Evolutionary conservation across 148 eudicot genomes (phyloP), one percentile per base, ranked within the genome.

Genomic region (Cornus controversa): DNA sequence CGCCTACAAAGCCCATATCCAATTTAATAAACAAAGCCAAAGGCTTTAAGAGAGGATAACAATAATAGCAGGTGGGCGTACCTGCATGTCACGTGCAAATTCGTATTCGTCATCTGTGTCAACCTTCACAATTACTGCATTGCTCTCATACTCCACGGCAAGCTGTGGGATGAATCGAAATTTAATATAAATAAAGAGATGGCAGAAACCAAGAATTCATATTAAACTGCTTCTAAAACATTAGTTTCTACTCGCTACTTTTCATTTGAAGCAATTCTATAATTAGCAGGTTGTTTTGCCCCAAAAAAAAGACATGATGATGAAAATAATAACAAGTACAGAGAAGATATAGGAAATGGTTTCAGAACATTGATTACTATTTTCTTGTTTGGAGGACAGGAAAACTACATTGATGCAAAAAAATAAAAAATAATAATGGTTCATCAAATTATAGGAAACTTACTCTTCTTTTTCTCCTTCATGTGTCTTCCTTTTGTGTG

Each of bases 51-150:
- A 69, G 24, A 62, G 10, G 23, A 36, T n/a, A 36, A 66, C 6
- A 47, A 77, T 50, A 62, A 58, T 22, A 10, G 15, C 62, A 78
- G 64, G 28, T 15, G 26, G 75, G 71, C 60, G 75, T 86, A 91
- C 98, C 99, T 93, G 98, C 99, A 96, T 96, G 77, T 96, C 95
- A 64, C 83, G 92, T 47, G 99, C 93, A 80, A 96, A 96, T 84
- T 93, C 94, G 73, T 91, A 93, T 85, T 96, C 99, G 66, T 96
- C 95, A 80, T 96, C 99, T 2, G 99, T 96, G 82, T 96, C 93
- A 64, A 96, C 98, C 86, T 96, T 96, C 78, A 96, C 91, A 37
- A 96, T 89, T 58, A 89, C 10, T 54, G 90, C 92, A 76, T 87
- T 91, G 70, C 76, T 87, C 86, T 93, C 97, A 47, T 96, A 93